phyloP scores from a whole-genome alignment of 352 stramenopile species.

The Pythium folliculosum region DNA sequence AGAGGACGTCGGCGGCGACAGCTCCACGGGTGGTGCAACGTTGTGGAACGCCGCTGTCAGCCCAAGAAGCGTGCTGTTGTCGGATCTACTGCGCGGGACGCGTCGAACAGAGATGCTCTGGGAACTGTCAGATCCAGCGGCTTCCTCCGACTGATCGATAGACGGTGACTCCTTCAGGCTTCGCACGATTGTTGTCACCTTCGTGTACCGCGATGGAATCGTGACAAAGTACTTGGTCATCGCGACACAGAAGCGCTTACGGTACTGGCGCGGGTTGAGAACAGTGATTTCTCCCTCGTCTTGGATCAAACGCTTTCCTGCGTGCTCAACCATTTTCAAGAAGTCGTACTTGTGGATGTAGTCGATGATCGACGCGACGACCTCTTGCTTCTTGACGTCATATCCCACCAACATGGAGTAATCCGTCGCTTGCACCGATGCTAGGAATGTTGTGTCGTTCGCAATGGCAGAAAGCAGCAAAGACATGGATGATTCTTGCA shows the following conservation, averaged over 20 bases:
- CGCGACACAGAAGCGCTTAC: slow-evolving; percentile 78
- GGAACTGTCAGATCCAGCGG: slow-evolving; percentile 7
- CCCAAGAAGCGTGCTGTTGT: slow-evolving; percentile 27
- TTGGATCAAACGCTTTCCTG: slow-evolving; percentile 86
- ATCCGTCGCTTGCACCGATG: slow-evolving; percentile 81
- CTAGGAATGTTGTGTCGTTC: slow-evolving; percentile 86
- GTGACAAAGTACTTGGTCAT: slow-evolving; percentile 92
- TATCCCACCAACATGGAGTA: slow-evolving; percentile 90
- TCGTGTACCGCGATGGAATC: slow-evolving; percentile 85
- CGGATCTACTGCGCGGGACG: slow-evolving; percentile 7
- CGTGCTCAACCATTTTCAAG: slow-evolving; percentile 90
- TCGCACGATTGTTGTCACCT: slow-evolving; percentile 68
- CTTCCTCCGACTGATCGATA: slow-evolving; percentile 13
- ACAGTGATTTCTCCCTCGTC: slow-evolving; percentile 90
- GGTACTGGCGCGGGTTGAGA: slow-evolving; percentile 86
- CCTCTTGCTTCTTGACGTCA: slow-evolving; percentile 83
- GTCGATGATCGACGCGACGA: slow-evolving; percentile 88
- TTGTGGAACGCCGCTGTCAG: slow-evolving; percentile 17
- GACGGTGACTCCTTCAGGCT: slow-evolving; percentile 32
- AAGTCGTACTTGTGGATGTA: slow-evolving; percentile 92
- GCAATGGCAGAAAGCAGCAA: slow-evolving; percentile 82
- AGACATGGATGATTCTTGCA: slow-evolving; percentile 84
- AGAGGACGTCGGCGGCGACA: slow-evolving; percentile 1
- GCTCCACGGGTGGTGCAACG: background rate
- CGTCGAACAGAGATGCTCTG: background rate